Evolutionary conservation across 2,329 filamentous ascomycete genomes (phyloP), one percentile per base, ranked within the genome.

Genomic region (Phialophora expanda): DNA sequence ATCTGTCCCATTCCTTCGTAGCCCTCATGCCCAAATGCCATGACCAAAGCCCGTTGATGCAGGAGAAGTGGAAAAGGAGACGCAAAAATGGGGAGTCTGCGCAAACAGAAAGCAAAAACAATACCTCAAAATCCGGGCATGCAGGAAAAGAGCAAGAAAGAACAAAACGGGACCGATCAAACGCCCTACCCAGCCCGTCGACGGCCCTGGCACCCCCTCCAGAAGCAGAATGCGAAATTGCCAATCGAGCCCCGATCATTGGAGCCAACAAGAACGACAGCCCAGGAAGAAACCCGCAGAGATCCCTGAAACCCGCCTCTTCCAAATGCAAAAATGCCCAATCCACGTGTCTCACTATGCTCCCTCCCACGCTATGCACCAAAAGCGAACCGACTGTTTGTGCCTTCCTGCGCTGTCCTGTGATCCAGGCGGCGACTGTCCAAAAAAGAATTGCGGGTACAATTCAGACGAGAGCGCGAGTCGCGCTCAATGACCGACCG

Each of bases 341-440:
- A 4, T 54, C 32, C 55, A 68, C 58, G 55, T 50, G 53, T 56
- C 56, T 68, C 66, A 66, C 66, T 68, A 38, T 68, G 56, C 60
- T 56, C 60, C 63, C 56, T 32, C 46, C 63, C 56, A 56, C 66
- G 66, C 66, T 68, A 68, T 68, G 66, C 66, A 68, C 50, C 59
- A 63, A 64, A 64, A 56, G 57, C 41, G 22, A 56, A 34, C 34
- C 61, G 61, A 66, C 51, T 64, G 67, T 65, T 54, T 62, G 63
- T 60, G 57, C 53, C 22, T 69, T 58, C 62, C 51, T 69, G 67
- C 55, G 58, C 67, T 66, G 67, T 69, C 55, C 67, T 69, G 67
- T 69, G 61, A 38, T 69, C 67, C 67, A 66, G 46, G 56, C 50
- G 61, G 56, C 57, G 28, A 62, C 32, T 32, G 28, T 30, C 34